Base-by-base conservation (phyloP, 345 rosid species). In the Nephelium lappaceum region DNA sequence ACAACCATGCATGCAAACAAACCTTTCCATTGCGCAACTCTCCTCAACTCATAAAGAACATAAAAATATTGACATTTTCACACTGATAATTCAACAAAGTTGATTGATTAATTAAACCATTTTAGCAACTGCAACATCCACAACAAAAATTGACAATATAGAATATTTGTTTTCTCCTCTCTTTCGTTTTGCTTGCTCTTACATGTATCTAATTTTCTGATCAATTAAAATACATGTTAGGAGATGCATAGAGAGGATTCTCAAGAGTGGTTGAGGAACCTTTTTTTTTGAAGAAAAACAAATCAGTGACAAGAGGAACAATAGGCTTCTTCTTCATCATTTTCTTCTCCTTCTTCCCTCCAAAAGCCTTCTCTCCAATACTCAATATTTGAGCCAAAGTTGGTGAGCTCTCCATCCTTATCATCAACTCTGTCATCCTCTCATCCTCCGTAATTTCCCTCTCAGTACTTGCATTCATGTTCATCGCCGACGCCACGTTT, bases 251-350 rank as follows among this genome's bases (percentile, higher is more conserved):
- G 47, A 81, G 79, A 81, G 92, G 75, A 73, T 81, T 83, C 4
- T 78, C 72, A 63, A 81, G 81, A 71, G 51, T 31, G 62, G 78
- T 64, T 5, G 77, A 23, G 1, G 84, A 74, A 1, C 70, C 79
- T 72, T 86, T 93, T 78, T 86, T 92, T 92, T 83, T 88, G 85
- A 79, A 88, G 75, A 92, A 74, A 60, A 60, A 60, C 58, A 89
- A 83, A 67, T 93, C 95, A 57, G 92, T 91, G 64, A 92, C 84
- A 8, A 92, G 89, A 64, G 98, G 99, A 79, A 93, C 84, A 0
- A 93, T 87, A 25, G 98, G 99, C 84, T 93, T 95, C 92, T 87
- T 88, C 87, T 90, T 92, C 88, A 6, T 73, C 66, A 12, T 74
- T 78, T 79, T 87, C 78, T 61, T 79, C 76, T 79, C 83, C 9